Evolutionary conservation across 2,329 filamentous ascomycete species (phyloP).

Genomic region (Verticillium klebahnii): DNA sequence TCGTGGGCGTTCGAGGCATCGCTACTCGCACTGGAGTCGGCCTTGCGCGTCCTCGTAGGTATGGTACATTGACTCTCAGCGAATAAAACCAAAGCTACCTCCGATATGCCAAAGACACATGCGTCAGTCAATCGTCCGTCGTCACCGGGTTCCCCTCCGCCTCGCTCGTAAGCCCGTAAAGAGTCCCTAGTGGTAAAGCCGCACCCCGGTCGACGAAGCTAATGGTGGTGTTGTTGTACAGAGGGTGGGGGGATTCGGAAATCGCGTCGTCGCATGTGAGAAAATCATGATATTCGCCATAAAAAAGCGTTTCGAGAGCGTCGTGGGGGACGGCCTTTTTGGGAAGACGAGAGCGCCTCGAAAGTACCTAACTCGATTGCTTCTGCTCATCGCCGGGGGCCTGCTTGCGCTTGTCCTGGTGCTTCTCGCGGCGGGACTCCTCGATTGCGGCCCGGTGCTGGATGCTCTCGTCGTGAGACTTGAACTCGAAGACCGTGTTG

Average conservation of each 20-base stretch:
- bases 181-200: not conserved
- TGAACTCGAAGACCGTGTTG: constrained; percentile 91
- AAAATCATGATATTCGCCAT: not conserved
- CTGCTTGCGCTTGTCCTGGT: constrained; percentile 40
- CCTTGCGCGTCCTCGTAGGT: not conserved
- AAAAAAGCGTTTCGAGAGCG: not conserved
- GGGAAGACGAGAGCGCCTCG: not conserved
- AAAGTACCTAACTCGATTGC: not conserved
- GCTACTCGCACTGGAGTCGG: not conserved
- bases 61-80: not conserved
- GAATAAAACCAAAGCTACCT: not conserved
- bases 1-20: not conserved
- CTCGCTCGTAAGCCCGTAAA: not conserved
- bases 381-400: constrained; percentile 22
- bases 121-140: not conserved
- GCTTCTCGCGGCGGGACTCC: constrained; percentile 85
- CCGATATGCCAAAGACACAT: not conserved
- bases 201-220: not conserved
- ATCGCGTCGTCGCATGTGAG: not conserved
- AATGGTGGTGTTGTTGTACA: not conserved
- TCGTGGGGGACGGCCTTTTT: not conserved
- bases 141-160: not conserved
- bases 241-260: not conserved
- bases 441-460: constrained; percentile 87
- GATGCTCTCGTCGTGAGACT: constrained; percentile 94